These are phyloP conservation scores for Fusarium begoniae DNA, from an alignment of 2,329 filamentous ascomycete genomes.

Conservation along the genomic window DNA sequence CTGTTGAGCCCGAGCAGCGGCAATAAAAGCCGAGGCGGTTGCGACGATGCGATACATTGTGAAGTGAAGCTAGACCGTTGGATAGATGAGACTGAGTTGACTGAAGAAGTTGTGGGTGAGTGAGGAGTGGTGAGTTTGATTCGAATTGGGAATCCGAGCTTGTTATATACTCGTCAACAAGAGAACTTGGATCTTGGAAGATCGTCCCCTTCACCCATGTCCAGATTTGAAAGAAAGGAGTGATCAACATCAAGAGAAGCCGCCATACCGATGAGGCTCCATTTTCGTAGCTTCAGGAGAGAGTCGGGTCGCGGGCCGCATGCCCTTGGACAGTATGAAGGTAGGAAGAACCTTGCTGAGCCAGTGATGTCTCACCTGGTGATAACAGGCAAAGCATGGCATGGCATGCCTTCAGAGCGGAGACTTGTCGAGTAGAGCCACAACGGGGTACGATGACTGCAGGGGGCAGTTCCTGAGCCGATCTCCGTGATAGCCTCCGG, in stretches of 20 bases:
- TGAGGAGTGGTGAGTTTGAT: slow-evolving; percentile 18
- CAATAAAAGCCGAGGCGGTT: slow-evolving; percentile 42
- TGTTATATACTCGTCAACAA: slow-evolving; percentile 25
- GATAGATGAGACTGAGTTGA: slow-evolving; percentile 12
- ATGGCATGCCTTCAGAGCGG: background rate
- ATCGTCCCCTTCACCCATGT: background rate
- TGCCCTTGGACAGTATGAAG: slow-evolving; percentile 6
- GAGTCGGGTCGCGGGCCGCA: slow-evolving; percentile 28
- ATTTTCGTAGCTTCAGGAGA: slow-evolving; percentile 1
- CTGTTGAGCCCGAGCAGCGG: slow-evolving; percentile 55
- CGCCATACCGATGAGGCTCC: slow-evolving; percentile 14
- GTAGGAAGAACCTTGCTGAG: background rate
- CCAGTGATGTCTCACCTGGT: background rate
- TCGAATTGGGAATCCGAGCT: slow-evolving; percentile 6
- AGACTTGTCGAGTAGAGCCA: slow-evolving; percentile 6
- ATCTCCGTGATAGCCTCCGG: slow-evolving; percentile 13
- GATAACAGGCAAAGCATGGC: slow-evolving; percentile 1
- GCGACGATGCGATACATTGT: slow-evolving; percentile 46
- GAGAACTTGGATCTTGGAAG: background rate
- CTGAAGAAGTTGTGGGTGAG: slow-evolving; percentile 20
- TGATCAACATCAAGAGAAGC: slow-evolving; percentile 12
- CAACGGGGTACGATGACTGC: background rate
- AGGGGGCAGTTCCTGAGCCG: slow-evolving; percentile 6
- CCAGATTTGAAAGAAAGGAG: background rate
- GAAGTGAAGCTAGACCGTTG: slow-evolving; percentile 19